Conservation (phyloP, 192 early-diverging fungal genomes). For the Neocallimastix lanati region DNA sequence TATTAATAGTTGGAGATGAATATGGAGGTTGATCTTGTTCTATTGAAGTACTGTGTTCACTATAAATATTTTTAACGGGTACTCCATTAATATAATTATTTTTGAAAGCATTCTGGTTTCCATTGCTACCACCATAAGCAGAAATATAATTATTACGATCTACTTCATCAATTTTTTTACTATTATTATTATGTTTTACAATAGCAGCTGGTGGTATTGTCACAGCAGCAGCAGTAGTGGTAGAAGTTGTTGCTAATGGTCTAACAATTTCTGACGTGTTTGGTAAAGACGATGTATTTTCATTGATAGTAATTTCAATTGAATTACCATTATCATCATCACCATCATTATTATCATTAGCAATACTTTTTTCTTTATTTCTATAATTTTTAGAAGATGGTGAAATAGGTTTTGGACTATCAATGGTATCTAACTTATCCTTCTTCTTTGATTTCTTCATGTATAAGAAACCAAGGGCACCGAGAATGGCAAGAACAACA, state of each 20-base stretch:
- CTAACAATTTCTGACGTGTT: background rate
- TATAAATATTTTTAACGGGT: background rate
- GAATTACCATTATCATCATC: no score
- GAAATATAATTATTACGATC: background rate
- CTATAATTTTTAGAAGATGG: no score
- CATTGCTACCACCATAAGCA: background rate
- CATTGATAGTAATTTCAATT: no score
- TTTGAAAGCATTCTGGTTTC: background rate
- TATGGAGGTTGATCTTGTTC: background rate
- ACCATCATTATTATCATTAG: no score
- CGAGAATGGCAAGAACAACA: background rate
- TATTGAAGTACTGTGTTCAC: background rate
- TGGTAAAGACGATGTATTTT: no score
- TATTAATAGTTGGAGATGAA: background rate
- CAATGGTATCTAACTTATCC: no score
- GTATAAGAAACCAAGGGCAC: background rate
- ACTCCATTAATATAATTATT: background rate
- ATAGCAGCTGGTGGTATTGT: no score
- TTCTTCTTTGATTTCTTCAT: no score
- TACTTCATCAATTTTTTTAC: background rate
- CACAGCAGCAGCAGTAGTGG: background rate
- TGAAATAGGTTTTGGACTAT: no score
- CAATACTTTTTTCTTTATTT: no score
- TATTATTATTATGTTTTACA: background rate
- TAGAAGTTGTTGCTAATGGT: no score